A percentile compares a stretch with the other conserved stretches of the same genome.
phyloP scores from a whole-genome alignment of 495 filamentous ascomycete species.

The Aspergillus hancockii region DNA sequence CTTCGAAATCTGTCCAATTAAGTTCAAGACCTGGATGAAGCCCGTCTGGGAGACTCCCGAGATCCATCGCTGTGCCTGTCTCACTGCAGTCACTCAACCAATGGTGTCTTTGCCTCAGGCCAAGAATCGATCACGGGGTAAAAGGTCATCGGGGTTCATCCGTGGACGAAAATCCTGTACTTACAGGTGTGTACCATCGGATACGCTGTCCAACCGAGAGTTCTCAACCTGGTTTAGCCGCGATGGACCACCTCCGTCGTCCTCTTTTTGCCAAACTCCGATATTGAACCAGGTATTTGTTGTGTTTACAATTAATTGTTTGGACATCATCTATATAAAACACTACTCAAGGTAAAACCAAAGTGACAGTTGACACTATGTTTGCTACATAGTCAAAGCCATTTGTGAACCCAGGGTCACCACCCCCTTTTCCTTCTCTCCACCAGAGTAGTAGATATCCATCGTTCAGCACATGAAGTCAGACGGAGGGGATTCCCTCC shows the following conservation, averaged over 20 bases:
- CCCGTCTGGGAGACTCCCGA: conserved; percentile 6
- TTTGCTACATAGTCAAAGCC: neutral
- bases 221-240: conserved; percentile 5
- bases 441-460: neutral
- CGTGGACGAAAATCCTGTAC: neutral
- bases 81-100: neutral
- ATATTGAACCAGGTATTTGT: neutral
- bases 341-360: neutral
- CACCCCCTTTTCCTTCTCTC: neutral
- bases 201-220: neutral
- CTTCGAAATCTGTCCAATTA: neutral
- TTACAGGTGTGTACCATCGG: too few relatives aligned
- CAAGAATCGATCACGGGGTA: conserved; percentile 11
- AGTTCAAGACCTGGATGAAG: neutral
- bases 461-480: neutral
- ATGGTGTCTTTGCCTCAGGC: neutral
- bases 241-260: conserved; percentile 9
- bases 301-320: neutral
- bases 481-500: conserved; percentile 3
- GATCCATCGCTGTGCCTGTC: conserved; percentile 3
- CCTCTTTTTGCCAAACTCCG: conserved; percentile 6
- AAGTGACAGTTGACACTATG: neutral
- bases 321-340: conserved; percentile 1
- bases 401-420: neutral
- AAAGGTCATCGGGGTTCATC: conserved; percentile 4